phyloP scores from a whole-genome alignment of 768 basidiomycete genomes.

The Boletellus sp. region DNA sequence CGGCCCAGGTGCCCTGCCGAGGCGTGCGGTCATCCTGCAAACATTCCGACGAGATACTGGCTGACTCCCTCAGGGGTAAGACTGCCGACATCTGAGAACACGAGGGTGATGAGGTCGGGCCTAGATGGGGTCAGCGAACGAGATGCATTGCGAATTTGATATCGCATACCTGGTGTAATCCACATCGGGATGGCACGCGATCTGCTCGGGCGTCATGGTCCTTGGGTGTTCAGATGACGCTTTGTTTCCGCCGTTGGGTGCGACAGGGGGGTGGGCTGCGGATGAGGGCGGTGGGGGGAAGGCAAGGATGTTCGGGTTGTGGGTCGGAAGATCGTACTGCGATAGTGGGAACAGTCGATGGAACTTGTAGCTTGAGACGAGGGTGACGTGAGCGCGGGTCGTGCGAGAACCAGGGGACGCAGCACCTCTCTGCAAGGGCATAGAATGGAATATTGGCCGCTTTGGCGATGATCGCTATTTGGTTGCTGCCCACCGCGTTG shows the following conservation, averaged over 20 bases:
- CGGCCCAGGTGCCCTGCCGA: background rate
- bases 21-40: constrained; percentile 54
- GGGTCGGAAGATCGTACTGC: constrained; percentile 83
- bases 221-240: constrained; percentile 8
- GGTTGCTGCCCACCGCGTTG: constrained; percentile 92
- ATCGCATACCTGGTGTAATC: constrained; percentile 82
- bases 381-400: constrained; percentile 20
- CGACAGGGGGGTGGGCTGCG: too few species aligned
- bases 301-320: constrained; percentile 71
- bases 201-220: constrained; percentile 76
- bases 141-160: constrained; percentile 9
- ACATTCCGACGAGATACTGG: constrained; percentile 94
- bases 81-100: constrained; percentile 92
- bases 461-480: constrained; percentile 95
- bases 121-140: constrained; percentile 39
- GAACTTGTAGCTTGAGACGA: constrained; percentile 82
- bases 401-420: constrained; percentile 21
- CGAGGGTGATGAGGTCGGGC: constrained; percentile 89
- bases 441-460: constrained; percentile 95
- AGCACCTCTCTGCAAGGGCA: constrained; percentile 87
- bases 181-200: constrained; percentile 79
- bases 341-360: constrained; percentile 93
- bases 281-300: constrained; percentile 45
- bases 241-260: constrained; percentile 1
- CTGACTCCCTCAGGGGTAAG: constrained; percentile 91